Conservation (phyloP, 1,284 basidiomycete genomes). For the Meira nashicola region DNA sequence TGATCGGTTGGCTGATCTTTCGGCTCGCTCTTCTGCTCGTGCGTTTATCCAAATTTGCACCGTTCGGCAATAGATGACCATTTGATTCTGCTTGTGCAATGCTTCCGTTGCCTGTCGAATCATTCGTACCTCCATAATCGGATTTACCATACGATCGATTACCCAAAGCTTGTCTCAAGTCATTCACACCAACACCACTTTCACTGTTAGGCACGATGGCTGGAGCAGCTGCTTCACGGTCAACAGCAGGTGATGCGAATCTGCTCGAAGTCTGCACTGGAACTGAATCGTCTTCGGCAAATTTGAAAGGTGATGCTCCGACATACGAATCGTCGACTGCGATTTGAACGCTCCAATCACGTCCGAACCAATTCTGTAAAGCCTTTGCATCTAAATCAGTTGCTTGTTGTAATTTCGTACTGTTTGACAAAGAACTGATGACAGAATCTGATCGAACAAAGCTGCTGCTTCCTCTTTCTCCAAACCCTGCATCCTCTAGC, state of each 20-base stretch:
- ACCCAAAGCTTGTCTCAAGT: slow-evolving; percentile 26
- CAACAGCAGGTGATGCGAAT: background rate
- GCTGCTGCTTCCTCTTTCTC: slow-evolving; percentile 4
- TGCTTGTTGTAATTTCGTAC: slow-evolving; percentile 31
- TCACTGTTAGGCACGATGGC: background rate
- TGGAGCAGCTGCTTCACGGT: background rate
- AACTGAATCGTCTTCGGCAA: slow-evolving; percentile 16
- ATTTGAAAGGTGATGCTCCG: slow-evolving; percentile 6
- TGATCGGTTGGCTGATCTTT: slow-evolving; percentile 7
- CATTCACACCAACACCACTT: slow-evolving; percentile 23
- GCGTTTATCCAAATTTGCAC: slow-evolving; percentile 1
- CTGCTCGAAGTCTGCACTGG: background rate
- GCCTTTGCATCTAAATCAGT: slow-evolving; percentile 24
- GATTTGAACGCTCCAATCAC: slow-evolving; percentile 43
- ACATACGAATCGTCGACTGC: slow-evolving; percentile 36
- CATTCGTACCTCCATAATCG: background rate
- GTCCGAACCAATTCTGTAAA: slow-evolving; percentile 38
- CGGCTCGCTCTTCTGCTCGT: slow-evolving; percentile 12
- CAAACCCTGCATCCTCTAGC: slow-evolving; percentile 27
- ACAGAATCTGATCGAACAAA: slow-evolving; percentile 11
- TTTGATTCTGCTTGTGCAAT: background rate
- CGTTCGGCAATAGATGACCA: background rate
- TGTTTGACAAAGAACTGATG: slow-evolving; percentile 25
- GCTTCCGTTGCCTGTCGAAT: background rate
- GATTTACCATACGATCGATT: slow-evolving; percentile 19